Evolutionary conservation across 1,284 basidiomycete genomes (phyloP), one percentile per base, ranked within the genome.

Genomic region (Fomitopsis pinicola): DNA sequence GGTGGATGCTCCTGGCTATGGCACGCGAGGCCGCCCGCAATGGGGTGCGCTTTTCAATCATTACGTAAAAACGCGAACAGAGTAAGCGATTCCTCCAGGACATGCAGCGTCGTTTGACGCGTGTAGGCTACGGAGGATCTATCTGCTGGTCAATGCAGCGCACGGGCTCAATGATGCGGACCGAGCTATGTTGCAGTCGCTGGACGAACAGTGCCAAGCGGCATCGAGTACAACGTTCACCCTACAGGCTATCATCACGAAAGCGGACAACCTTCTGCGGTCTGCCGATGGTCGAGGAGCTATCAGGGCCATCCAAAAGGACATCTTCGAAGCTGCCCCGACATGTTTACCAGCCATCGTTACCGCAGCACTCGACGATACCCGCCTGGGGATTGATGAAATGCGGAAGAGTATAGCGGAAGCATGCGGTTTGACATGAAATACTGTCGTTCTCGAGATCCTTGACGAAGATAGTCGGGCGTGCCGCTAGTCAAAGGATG

Each of bases 1-100:
- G 2, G 89, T 92, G 6, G 90, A 92, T 66, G 81, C 90, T 9
- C 90, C 90, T 4, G 90, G 90, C 7, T 92, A 92, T 68, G 90
- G 90, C 53, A 72, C 78, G n/a, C 79, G 88, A 59, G 89, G 90
- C 10, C 80, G 88, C 52, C 78, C 80, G 30, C 87, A 90, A 73
- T 92, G 89, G 89, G 89, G 90, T 1, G 67, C 76, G 40, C 66
- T 90, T 2, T 89, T 91, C 71, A 78, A 88, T 58, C 73, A 82
- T 52, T 92, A 91, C 68, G 65, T 90, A 17, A 69, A 78, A 55
- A 81, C 74, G 35, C 82, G 89, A 28, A 71, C 80, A 68, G 78
- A 87, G 89, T 91, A 66, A 63, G 86, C 73, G 3, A 9, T 56
- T 54, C 19, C 7, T 45, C 58, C 22, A 40, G 17, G 57, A 45